A percentile compares a stretch with the other conserved stretches of the same genome.
These are phyloP conservation scores for Pseudomicrostroma phylloplanum DNA, from an alignment of 1,284 basidiomycete species.

Conservation along the genomic window DNA sequence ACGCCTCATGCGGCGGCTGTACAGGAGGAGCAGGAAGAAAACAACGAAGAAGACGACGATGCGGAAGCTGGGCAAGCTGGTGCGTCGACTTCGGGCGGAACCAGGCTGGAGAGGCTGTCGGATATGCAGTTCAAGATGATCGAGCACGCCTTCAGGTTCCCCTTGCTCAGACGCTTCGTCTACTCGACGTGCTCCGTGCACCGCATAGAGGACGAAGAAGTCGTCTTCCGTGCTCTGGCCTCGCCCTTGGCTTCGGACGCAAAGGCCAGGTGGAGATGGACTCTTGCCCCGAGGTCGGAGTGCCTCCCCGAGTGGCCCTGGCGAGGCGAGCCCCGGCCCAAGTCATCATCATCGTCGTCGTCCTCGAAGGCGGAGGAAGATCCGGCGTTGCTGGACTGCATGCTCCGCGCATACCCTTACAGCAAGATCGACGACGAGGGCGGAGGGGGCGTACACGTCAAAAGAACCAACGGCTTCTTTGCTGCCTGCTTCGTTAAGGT, in stretches of 20 bases:
- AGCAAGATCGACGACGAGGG: slow-evolving; percentile 7
- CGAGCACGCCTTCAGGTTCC: slow-evolving; percentile 86
- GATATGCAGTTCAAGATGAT: slow-evolving; percentile 76
- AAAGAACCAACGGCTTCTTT: slow-evolving; percentile 16
- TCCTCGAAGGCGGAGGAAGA: slow-evolving; percentile 38
- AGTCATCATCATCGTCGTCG: slow-evolving; percentile 41
- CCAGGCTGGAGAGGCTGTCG: slow-evolving; percentile 20
- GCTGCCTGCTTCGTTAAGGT: slow-evolving; percentile 11
- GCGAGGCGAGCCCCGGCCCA: slow-evolving; percentile 21
- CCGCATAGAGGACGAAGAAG: slow-evolving; percentile 80
- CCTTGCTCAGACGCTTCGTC: slow-evolving; percentile 64
- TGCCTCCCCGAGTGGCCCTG: slow-evolving; percentile 38
- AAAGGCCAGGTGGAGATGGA: slow-evolving; percentile 21
- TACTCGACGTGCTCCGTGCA: slow-evolving; percentile 96
- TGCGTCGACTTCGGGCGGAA: neutral
- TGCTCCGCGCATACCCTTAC: slow-evolving; percentile 15
- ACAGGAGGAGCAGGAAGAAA: neutral
- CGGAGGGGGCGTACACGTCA: neutral
- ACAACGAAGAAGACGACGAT: neutral
- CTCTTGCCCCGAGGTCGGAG: slow-evolving; percentile 21
- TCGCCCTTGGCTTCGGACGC: slow-evolving; percentile 21
- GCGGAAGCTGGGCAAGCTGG: neutral
- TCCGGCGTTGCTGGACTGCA: slow-evolving; percentile 3
- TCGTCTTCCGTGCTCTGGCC: slow-evolving; percentile 57
- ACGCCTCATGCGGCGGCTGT: slow-evolving; percentile 1